Evolutionary conservation across 139 green algal species (phyloP), one percentile per base, ranked within the genome.

Genomic region (Picochlorum sp.): DNA sequence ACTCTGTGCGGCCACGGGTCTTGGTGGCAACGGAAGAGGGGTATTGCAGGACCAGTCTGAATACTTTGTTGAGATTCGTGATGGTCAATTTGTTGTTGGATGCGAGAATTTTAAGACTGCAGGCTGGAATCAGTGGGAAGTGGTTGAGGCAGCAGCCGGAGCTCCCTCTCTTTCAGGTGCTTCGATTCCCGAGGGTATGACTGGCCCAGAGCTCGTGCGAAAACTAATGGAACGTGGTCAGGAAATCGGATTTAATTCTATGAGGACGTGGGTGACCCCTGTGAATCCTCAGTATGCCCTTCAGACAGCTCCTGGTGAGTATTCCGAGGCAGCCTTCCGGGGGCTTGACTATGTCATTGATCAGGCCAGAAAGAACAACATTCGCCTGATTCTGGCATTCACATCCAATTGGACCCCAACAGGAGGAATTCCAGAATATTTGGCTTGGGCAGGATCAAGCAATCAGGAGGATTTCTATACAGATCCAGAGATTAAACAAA

Each of bases 311-410:
- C 74, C 78, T 2, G 81, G 81, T 2, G 26, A 65, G 45, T 85
- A 70, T 59, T 77, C 65, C 30, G 81, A 87, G 49, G 31, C 47
- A 3, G 75, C 72, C 2, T 76, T 87, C 59, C 38, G 37, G 1
- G 81, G 74, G 0, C 63, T 87, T 50, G 81, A 87, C 69, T 83
- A 81, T 38, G 54, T 80, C 9, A 60, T 87, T 37, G 78, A 81
- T 10, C 69, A 85, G 45, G 78, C 78, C 3, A 63, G 72, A 30
- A 68, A 78, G 62, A 57, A 44, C 2, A 66, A 69, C 31, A 65
- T 87, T 55, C 73, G 79, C 55, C 56, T 83, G 18, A 72, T 84
- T 30, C 60, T 85, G 49, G 63, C 74, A 38, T 66, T 87, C 45
- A 70, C 76, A 30, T 71, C 77, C 67, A 83, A 87, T 47, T 87